Conservation (phyloP, 345 rosid genomes). For the Euphorbia pulcherrima region DNA sequence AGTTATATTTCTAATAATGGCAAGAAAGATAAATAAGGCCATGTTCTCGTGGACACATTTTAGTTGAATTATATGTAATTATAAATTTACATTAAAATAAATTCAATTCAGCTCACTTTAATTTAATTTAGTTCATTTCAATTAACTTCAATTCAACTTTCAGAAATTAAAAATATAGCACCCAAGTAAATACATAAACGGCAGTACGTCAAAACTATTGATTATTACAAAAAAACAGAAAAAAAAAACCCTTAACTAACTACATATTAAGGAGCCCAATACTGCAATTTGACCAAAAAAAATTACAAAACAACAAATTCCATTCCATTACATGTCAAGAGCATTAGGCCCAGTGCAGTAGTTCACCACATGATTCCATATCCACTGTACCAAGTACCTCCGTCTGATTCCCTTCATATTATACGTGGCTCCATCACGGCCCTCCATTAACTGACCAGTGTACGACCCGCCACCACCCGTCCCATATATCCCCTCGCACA, state of each 20-base stretch:
- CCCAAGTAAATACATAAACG: no score
- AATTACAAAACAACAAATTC: background rate
- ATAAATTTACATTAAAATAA: no score
- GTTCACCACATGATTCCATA: conserved; percentile 73
- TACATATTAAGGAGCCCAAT: conserved; percentile 1
- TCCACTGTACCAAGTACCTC: conserved; percentile 87
- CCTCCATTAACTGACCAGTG: conserved; percentile 78
- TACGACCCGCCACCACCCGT: conserved; percentile 98
- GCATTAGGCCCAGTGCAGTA: conserved; percentile 96
- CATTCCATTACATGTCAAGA: conserved; percentile 47
- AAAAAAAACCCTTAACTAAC: no score
- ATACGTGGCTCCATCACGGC: conserved; percentile 66
- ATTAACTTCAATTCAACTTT: no score
- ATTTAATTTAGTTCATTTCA: no score
- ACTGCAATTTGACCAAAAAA: conserved; percentile 1
- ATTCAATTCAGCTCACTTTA: no score
- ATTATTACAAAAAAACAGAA: background rate
- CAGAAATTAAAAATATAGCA: no score
- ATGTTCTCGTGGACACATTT: no score
- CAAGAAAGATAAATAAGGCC: no score
- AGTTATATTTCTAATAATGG: no score
- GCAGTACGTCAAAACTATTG: background rate
- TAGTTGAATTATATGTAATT: no score
- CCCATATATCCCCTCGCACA: conserved; percentile 96
- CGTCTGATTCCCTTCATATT: conserved; percentile 84